Base-by-base conservation (phyloP, 164 flowering plant species). In the Euptelea pleiosperma region DNA sequence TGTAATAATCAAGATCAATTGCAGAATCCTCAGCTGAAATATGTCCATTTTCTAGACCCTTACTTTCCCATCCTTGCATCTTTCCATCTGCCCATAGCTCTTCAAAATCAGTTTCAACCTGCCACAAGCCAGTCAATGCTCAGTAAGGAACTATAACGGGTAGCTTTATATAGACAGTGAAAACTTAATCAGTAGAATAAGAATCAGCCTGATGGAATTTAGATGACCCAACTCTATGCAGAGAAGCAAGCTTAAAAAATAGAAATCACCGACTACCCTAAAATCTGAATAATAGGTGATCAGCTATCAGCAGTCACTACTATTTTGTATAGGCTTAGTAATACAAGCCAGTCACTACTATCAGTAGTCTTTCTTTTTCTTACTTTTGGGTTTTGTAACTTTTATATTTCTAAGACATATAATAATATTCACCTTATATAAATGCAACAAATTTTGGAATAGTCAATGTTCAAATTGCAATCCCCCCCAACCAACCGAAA, bases 51-150 rank as follows among this genome's bases (percentile, higher is more conserved):
- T 85, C 95, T 52, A 72, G 70, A 67, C 65, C 68, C 22, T 78
- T 78, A 68, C 56, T 80, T 61, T 82, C 87, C 99, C 97, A 91
- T 50, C 88, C 99, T 64, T 66, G 57, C 10, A 85, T 76, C 47
- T 52, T 73, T 9, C 82, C 85, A 62, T 61, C 72, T 21, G 45
- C 77, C 96, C 96, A 91, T 21, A 66, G 81, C 57, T 85, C 93
- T 69, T 91, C 93, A 84, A 89, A 91, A 47, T 94, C 99, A 70
- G 79, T 41, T 43, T 44, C 75, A 69, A 84, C 85, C 99, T 94
- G 77, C 55, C 45, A 67, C 9, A 54, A 58, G 42, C 21, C 53
- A 71, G 16, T n/a, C 8, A 25, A 21, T 9, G 39, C 19, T 35
- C 35, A 44, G 43, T 28, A 62, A 31, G 33, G 8, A 14, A 3